Base-by-base conservation (phyloP, 2,329 filamentous ascomycete genomes). In the Pseudocercospora crystallina region DNA sequence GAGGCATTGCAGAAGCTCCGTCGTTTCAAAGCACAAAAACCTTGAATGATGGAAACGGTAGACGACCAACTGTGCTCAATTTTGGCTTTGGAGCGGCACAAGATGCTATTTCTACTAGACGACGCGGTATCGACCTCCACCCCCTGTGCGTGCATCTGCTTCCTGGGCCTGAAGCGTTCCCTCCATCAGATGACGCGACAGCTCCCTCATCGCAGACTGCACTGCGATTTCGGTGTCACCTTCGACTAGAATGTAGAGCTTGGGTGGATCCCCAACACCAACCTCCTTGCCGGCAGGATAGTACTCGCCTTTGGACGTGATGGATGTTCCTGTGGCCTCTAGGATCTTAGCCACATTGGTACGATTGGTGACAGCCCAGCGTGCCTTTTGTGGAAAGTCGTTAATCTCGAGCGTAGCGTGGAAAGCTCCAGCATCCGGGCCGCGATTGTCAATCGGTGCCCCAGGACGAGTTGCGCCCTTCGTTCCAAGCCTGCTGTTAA, bases 281-380 rank as follows among this genome's bases (percentile, higher is more conserved):
- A 90, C 90, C 59, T 89, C 86, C 69, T 95, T 95, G 59, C 90
- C 91, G 1, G 83, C 66, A 1, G 86, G 71, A 64, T 97, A 97
- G 70, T 90, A 97, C 54, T 81, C 94, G 60, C 94, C 94, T 76
- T 99, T 99, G 38, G 90, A 96, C 0, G 94, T 99, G 69, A 99
- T 99, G 5, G 90, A 96, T 1, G 91, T 95, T 35, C 90, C 92
- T 0, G 92, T 96, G 8, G 89, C 83, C 66, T 99, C 94, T 58
- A 99, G 80, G 62, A 99, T 96, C 78, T 97, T 99, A 61, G 92
- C 91, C 50, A 99, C 94, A 65, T 99, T 99, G 32, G 94, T 97
- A 59, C 94, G 84, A 71, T 99, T 99, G 34, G 94, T 99, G 74
- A 99, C 94, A 9, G 90, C 92, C 94, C 94, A 99, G 62, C 94